Evolutionary conservation across 345 rosid species (phyloP), one percentile per base, ranked within the genome.

Genomic region (Populus ilicifolia): DNA sequence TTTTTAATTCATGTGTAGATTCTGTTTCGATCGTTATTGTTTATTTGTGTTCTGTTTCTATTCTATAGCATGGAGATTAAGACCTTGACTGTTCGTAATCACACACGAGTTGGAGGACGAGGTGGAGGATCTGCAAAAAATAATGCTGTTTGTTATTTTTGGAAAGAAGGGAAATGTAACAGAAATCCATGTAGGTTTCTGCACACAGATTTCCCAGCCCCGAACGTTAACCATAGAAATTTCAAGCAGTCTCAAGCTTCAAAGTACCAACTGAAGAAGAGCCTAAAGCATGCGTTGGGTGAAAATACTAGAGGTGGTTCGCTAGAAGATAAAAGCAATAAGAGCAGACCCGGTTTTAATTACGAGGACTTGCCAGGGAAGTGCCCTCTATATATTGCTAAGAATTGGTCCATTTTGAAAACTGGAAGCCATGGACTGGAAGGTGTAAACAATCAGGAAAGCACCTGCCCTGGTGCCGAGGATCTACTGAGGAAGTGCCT

Each of bases 131-230:
- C 77, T 29, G 38, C 33, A 1, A 44, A 13, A 25, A 38, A 8
- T 72, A 35, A 29, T 20, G 38, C 1, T 9, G 64, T 78, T 16
- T 87, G 89, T 12, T 0, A 0, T 3, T 83, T 17, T 30, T 81
- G 83, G 83, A 12, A 75, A 0, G 25, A 16, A 11, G 86, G 86
- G 9, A 81, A 23, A 66, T 85, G 89, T 70, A 85, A 80, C 10
- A 48, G 83, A 59, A 77, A 87, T 50, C 88, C 86, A 21, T 84
- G 86, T 61, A 25, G 77, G 71, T 85, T 83, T 23, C 11, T 78
- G 71, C 89, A 82, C 36, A 7, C 10, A 6, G 75, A 77, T n/a
- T 30, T 23, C 4, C 70, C 39, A 35, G 2, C 70, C 48, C 17
- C 30, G 38, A 62, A 63, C 39, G 61, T 75, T 21, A 52, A 64